phyloP scores from a whole-genome alignment of 495 filamentous ascomycete species.

The Daldinia bambusicola region DNA sequence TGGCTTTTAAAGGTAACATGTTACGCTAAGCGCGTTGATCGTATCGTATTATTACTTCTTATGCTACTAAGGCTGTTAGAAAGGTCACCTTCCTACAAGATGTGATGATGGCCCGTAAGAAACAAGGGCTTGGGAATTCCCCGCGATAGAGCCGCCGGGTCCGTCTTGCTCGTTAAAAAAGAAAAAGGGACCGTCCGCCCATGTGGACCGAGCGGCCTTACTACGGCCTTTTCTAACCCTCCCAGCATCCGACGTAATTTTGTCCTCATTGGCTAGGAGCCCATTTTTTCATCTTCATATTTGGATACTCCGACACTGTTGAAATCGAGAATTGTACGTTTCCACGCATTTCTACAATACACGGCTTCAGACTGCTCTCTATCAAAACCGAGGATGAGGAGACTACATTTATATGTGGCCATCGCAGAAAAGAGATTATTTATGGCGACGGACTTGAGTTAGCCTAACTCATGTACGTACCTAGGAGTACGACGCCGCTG shows the following conservation, averaged over 20 bases:
- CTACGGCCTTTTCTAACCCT: conserved; percentile 44
- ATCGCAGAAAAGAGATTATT: conserved; percentile 7
- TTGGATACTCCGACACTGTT: conserved; percentile 4
- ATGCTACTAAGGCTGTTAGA: conserved; percentile 8
- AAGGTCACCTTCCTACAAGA: conserved; percentile 22
- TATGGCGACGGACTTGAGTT: not conserved
- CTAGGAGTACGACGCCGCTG: conserved; percentile 23
- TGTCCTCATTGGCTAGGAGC: conserved; percentile 40
- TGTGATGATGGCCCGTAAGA: conserved; percentile 32
- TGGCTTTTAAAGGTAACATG: conserved; percentile 1
- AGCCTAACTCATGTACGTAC: conserved; percentile 24
- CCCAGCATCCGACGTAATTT: conserved; percentile 37
- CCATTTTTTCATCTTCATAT: conserved; percentile 30
- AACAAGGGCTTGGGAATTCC: conserved; percentile 45
- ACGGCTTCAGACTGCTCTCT: conserved; percentile 10
- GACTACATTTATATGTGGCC: not conserved
- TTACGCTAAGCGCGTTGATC: conserved; percentile 22
- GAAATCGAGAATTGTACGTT: conserved; percentile 1
- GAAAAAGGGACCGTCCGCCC: conserved; percentile 32
- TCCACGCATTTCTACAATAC: conserved; percentile 19
- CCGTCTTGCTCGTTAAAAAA: conserved; percentile 26
- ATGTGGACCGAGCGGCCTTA: conserved; percentile 48
- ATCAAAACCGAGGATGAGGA: conserved; percentile 23
- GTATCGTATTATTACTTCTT: conserved; percentile 22
- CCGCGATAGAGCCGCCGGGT: conserved; percentile 49